Percentiles rank a stretch among this genome's conserved stretches.
These are phyloP conservation scores for Haplographium delicatum DNA, from an alignment of 495 filamentous ascomycete genomes.

Conservation along the genomic window DNA sequence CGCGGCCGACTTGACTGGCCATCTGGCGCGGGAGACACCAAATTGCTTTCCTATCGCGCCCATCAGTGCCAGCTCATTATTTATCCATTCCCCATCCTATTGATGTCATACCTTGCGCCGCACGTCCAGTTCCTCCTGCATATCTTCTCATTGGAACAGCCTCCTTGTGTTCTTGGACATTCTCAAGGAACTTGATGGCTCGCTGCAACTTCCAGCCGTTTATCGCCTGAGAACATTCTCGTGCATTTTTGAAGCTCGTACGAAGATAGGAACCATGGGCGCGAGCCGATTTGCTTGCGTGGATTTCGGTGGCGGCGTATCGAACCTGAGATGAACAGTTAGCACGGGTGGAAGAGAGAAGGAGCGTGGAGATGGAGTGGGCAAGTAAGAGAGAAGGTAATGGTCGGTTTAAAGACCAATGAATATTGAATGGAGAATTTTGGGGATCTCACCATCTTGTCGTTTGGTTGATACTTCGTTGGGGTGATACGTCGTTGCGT, in stretches of 20 bases:
- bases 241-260: constrained; percentile 56
- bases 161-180: constrained; percentile 91
- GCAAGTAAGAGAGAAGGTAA: background rate
- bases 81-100: background rate
- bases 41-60: constrained; percentile 80
- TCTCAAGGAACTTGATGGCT: constrained; percentile 91
- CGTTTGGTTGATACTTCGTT: background rate
- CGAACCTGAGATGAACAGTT: constrained; percentile 62
- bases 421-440: background rate
- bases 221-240: constrained; percentile 84
- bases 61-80: constrained; percentile 14
- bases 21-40: constrained; percentile 94
- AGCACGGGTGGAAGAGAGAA: no score
- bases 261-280: constrained; percentile 97
- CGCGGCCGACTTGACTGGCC: constrained; percentile 98
- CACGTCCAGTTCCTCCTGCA: constrained; percentile 86
- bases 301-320: constrained; percentile 90
- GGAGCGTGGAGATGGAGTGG: no score
- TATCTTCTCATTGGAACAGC: constrained; percentile 96
- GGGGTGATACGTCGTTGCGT: no score
- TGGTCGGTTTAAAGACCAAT: background rate
- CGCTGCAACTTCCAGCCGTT: constrained; percentile 98
- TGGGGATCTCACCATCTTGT: background rate
- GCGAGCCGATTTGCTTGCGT: constrained; percentile 88
- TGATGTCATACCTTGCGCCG: constrained; percentile 82